Evolutionary conservation across 2,329 filamentous ascomycete genomes (phyloP).

Genomic region (Thyridium curvatum): DNA sequence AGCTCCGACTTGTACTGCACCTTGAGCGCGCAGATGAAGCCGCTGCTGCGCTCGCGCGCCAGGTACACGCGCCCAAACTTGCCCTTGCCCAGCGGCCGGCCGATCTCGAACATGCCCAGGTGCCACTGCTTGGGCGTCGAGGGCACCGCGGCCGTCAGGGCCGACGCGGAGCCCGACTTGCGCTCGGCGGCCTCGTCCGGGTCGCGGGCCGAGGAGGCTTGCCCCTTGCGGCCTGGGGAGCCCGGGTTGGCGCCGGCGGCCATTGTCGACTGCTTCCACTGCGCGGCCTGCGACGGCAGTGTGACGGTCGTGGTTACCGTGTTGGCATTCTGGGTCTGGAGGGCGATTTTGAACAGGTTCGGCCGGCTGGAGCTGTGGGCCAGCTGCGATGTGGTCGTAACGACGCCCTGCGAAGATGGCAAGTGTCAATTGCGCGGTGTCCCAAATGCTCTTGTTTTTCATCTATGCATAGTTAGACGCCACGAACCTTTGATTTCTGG

Average conservation of each 20-base stretch:
- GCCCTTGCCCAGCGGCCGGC: conserved; percentile 77
- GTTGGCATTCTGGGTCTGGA: conserved; percentile 71
- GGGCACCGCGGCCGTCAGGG: background rate
- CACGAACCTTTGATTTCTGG: conserved; percentile 71
- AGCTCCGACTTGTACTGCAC: conserved; percentile 81
- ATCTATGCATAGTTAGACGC: no score
- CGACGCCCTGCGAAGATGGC: conserved; percentile 12
- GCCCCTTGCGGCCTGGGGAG: conserved; percentile 39
- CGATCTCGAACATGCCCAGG: conserved; percentile 91
- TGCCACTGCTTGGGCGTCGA: conserved; percentile 62
- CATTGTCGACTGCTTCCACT: conserved; percentile 36
- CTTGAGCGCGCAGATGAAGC: conserved; percentile 82
- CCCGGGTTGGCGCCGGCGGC: conserved; percentile 9
- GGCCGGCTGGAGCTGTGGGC: conserved; percentile 55
- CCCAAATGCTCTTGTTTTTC: no score
- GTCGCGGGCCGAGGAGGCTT: conserved; percentile 14
- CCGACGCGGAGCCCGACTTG: conserved; percentile 38
- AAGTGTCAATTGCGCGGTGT: no score
- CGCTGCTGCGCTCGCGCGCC: conserved; percentile 69
- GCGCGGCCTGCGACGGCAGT: conserved; percentile 59
- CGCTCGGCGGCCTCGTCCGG: conserved; percentile 42
- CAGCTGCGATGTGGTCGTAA: conserved; percentile 33
- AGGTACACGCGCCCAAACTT: conserved; percentile 86
- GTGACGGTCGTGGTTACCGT: conserved; percentile 59
- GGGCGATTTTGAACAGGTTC: conserved; percentile 78